Evolutionary conservation across 108 stramenopile species (phyloP).

Genomic region (Hondaea fermentalgiana): DNA sequence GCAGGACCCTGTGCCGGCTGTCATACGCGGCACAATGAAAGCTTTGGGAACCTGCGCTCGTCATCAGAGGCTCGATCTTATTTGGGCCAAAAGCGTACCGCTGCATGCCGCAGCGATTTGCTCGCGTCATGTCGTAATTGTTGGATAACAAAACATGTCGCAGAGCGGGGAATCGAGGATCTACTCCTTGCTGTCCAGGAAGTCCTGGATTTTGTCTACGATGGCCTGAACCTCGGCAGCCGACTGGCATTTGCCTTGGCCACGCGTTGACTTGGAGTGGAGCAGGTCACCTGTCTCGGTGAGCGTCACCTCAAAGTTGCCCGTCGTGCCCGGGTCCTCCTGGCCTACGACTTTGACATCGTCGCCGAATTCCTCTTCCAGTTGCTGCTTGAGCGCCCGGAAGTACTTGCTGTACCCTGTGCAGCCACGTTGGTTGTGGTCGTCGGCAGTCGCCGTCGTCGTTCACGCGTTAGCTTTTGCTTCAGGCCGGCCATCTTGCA

Average conservation of each 20-base stretch:
- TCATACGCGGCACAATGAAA: no score
- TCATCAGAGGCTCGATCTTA: no score
- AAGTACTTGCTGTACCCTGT: neutral
- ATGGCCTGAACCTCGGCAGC: constrained; percentile 20
- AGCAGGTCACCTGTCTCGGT: constrained; percentile 16
- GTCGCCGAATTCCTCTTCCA: constrained; percentile 15
- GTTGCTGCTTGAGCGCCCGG: neutral
- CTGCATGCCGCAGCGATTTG: no score
- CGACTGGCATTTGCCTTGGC: constrained; percentile 28
- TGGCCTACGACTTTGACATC: neutral
- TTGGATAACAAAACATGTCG: no score
- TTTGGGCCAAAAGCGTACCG: no score
- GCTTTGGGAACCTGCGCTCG: no score
- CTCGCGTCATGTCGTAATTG: no score
- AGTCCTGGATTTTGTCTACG: neutral
- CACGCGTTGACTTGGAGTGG: constrained; percentile 25
- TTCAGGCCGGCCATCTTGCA: neutral
- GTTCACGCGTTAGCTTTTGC: neutral
- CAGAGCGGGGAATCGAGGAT: no score
- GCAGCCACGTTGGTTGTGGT: neutral
- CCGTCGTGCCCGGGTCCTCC: constrained; percentile 27
- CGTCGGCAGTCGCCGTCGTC: neutral
- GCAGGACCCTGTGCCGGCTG: no score
- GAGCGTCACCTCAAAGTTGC: constrained; percentile 29
- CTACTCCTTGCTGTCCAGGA: neutral